These are phyloP conservation scores for Aspergillus proliferans DNA, from an alignment of 2,329 filamentous ascomycete species.

Conservation along the genomic window DNA sequence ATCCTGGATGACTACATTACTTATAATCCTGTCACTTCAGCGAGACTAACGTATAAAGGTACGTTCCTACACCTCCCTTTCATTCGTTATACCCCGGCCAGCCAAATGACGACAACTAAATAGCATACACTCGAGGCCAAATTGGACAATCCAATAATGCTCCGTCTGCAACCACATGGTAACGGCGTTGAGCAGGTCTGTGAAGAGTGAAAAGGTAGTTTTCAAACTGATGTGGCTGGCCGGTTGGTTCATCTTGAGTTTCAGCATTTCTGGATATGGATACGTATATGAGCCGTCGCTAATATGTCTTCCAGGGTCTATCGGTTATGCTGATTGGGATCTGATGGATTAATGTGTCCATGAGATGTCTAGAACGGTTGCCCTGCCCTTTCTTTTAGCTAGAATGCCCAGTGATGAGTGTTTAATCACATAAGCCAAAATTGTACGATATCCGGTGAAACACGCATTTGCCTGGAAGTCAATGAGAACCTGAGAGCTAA, in stretches of 20 bases:
- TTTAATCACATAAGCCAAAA: slow-evolving; percentile 41
- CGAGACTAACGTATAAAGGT: no score
- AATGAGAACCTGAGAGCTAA: slow-evolving; percentile 43
- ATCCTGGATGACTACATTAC: no score
- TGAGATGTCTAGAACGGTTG: no score
- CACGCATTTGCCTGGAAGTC: slow-evolving; percentile 30
- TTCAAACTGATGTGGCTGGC: slow-evolving; percentile 35
- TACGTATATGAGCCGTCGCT: neutral
- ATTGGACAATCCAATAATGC: slow-evolving; percentile 10
- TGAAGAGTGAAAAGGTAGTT: slow-evolving; percentile 40
- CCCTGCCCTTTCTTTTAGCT: neutral
- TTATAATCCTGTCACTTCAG: no score
- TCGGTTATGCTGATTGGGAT: no score
- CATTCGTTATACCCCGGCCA: neutral
- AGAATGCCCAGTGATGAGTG: slow-evolving; percentile 34
- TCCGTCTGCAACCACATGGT: slow-evolving; percentile 26
- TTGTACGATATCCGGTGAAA: slow-evolving; percentile 37
- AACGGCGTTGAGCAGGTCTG: slow-evolving; percentile 31
- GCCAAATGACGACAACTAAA: slow-evolving; percentile 26
- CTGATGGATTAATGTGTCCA: no score
- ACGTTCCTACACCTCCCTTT: no score
- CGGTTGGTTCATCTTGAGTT: neutral
- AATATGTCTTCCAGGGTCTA: no score
- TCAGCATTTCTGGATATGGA: neutral
- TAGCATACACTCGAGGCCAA: slow-evolving; percentile 21